phyloP scores from a whole-genome alignment of 495 filamentous ascomycete genomes.

The Xylaria telfairii region DNA sequence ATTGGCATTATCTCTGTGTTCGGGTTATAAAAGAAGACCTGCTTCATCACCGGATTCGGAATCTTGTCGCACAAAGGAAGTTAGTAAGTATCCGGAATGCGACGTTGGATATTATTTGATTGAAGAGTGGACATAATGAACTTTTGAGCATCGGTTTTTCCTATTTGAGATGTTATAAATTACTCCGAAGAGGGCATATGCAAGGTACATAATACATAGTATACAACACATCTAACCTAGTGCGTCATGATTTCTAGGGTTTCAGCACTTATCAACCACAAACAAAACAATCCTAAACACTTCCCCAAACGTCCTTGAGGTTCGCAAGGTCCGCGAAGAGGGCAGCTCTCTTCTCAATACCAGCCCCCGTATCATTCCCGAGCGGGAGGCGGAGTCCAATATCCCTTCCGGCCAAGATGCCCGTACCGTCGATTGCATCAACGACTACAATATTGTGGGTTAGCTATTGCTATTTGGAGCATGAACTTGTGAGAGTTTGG shows the following conservation, averaged over 20 bases:
- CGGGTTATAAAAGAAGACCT: not conserved
- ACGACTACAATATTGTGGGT: too few relatives aligned
- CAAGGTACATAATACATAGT: not conserved
- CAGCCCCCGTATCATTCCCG: constrained; percentile 27
- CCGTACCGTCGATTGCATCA: constrained; percentile 40
- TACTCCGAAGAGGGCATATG: not conserved
- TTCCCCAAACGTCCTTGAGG: constrained; percentile 31
- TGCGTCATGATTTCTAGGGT: not conserved
- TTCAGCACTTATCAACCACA: not conserved
- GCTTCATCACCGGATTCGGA: not conserved
- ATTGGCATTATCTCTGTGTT: not conserved
- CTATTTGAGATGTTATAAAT: not conserved
- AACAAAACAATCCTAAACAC: constrained; percentile 18
- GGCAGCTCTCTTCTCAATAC: constrained; percentile 24
- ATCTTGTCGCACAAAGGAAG: not conserved
- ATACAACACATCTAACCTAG: not conserved
- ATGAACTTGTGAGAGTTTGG: too few relatives aligned
- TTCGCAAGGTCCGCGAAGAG: constrained; percentile 11
- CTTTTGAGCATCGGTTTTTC: not conserved
- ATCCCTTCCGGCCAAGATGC: constrained; percentile 24
- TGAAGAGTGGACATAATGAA: not conserved
- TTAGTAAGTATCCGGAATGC: not conserved
- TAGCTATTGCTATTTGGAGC: too few relatives aligned
- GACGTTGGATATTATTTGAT: not conserved
- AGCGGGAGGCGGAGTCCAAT: constrained; percentile 29